phyloP scores from a whole-genome alignment of 2,329 filamentous ascomycete genomes.

The Aureobasidium uvarum region DNA sequence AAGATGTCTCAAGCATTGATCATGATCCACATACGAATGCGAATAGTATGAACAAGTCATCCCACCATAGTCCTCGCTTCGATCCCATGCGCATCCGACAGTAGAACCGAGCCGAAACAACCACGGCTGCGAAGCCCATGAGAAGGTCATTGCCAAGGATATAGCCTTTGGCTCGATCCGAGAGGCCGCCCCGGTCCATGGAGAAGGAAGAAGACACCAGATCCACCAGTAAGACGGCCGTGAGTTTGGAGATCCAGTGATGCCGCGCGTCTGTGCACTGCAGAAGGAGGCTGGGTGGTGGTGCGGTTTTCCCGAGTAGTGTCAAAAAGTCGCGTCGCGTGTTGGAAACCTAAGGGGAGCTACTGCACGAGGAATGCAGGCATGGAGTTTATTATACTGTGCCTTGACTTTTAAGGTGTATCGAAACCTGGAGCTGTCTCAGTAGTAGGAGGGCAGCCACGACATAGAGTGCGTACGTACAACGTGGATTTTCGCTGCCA shows the following conservation, averaged over 20 bases:
- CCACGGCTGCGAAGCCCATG: slow-evolving; percentile 2
- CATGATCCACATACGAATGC: slow-evolving; percentile 38
- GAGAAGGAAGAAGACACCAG: not conserved
- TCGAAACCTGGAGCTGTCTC: slow-evolving; percentile 15
- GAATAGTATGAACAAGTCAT: slow-evolving; percentile 45
- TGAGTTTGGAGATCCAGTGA: slow-evolving; percentile 1
- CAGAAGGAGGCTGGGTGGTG: slow-evolving; percentile 18
- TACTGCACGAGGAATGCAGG: slow-evolving; percentile 25
- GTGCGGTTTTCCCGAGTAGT: not conserved
- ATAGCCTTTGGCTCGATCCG: slow-evolving; percentile 22
- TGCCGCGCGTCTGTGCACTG: slow-evolving; percentile 18
- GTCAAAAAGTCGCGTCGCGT: slow-evolving; percentile 20
- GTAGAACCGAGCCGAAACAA: slow-evolving; percentile 12
- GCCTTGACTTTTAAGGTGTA: not conserved
- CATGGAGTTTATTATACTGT: slow-evolving; percentile 24
- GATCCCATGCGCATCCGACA: slow-evolving; percentile 9
- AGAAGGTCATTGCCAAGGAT: slow-evolving; percentile 23
- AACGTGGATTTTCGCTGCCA: slow-evolving; percentile 17
- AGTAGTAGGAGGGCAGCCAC: not conserved
- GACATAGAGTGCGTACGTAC: not conserved
- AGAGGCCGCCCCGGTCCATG: slow-evolving; percentile 2
- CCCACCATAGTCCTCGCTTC: slow-evolving; percentile 30
- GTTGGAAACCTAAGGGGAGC: slow-evolving; percentile 17
- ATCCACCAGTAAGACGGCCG: slow-evolving; percentile 10
- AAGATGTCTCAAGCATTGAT: slow-evolving; percentile 21